A percentile compares a stretch with the other conserved stretches of the same genome.
These are phyloP conservation scores for Cydonia oblonga DNA, from an alignment of 331 rosid genomes.

Conservation along the genomic window DNA sequence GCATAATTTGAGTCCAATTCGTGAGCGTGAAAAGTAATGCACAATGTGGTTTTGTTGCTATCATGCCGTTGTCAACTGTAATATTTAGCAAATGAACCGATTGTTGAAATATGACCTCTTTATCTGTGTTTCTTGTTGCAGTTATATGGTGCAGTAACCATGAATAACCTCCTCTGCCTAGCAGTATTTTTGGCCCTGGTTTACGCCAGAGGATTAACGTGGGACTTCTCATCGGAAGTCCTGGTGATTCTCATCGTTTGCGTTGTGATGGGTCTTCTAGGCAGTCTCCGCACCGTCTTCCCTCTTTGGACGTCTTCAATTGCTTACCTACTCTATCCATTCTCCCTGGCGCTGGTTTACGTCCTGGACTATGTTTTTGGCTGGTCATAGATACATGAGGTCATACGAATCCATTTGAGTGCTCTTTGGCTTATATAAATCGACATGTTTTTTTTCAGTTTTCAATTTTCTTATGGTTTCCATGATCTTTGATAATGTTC, in stretches of 20 bases:
- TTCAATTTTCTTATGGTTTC: neutral
- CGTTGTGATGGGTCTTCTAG: constrained; percentile 57
- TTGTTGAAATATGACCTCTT: neutral
- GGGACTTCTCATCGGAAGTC: constrained; percentile 94
- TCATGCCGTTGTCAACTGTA: neutral
- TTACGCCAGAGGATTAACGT: constrained; percentile 64
- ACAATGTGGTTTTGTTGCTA: too few relatives aligned
- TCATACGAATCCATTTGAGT: neutral
- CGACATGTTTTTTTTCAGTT: neutral
- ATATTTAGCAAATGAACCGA: neutral
- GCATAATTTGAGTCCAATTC: too few relatives aligned
- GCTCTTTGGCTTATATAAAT: neutral
- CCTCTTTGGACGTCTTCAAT: constrained; percentile 75
- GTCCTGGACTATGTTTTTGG: constrained; percentile 81
- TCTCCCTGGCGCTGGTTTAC: constrained; percentile 73
- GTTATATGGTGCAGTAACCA: constrained; percentile 88
- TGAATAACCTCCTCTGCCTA: constrained; percentile 84
- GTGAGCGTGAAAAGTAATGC: too few relatives aligned
- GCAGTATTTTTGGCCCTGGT: constrained; percentile 90
- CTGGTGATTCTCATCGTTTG: constrained; percentile 71
- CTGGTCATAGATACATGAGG: constrained; percentile 50
- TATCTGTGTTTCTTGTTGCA: constrained; percentile 27
- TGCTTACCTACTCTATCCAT: constrained; percentile 80
- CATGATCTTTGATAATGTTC: neutral
- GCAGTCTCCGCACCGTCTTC: constrained; percentile 73